Conservation (phyloP, 371 early-diverging fungal species). For the Mucor plumbeus region DNA sequence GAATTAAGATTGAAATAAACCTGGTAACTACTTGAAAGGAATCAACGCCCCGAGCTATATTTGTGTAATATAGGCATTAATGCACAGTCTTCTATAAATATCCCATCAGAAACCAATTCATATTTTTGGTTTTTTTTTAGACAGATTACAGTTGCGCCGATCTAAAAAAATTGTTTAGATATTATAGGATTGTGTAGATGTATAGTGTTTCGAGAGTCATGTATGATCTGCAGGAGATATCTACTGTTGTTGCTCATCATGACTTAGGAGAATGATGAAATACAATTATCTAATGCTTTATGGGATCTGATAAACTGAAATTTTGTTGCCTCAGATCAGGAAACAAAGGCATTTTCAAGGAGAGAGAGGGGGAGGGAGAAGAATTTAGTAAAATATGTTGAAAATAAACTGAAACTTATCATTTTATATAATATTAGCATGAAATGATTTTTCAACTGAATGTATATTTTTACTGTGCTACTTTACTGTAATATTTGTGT, state of each 20-base stretch:
- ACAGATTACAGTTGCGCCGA: neutral
- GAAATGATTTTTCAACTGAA: neutral
- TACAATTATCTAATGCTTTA: neutral
- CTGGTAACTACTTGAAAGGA: neutral
- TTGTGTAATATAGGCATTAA: neutral
- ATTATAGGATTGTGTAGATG: neutral
- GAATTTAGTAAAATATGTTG: neutral
- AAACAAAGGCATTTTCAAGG: neutral
- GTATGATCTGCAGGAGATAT: conserved; percentile 3
- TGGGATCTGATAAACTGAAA: neutral
- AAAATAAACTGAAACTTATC: neutral
- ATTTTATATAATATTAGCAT: neutral
- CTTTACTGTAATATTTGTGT: neutral
- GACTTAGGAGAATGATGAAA: neutral
- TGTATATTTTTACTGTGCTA: neutral
- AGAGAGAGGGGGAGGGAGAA: neutral
- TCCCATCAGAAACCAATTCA: neutral
- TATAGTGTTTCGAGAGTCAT: neutral
- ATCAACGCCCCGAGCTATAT: neutral
- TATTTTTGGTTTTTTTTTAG: too few relatives aligned
- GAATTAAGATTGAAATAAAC: neutral
- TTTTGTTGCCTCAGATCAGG: neutral
- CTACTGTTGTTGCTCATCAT: neutral
- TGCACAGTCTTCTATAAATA: neutral
- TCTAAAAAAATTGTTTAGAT: neutral